Evolutionary conservation across 2,329 filamentous ascomycete genomes (phyloP).

Genomic region (Drechslerella dactyloides): DNA sequence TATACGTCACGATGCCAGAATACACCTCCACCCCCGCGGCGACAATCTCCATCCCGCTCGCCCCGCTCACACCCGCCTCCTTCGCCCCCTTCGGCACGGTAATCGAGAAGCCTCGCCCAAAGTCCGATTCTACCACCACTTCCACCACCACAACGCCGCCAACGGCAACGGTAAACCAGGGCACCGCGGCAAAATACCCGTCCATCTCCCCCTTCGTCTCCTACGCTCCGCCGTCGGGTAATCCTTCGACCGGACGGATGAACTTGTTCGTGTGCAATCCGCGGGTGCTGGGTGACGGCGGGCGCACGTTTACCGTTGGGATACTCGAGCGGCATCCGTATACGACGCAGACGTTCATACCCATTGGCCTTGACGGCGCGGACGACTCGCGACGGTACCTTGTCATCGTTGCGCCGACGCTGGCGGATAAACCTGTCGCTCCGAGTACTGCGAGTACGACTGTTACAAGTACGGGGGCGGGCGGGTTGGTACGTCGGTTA

Average conservation of each 20-base stretch:
- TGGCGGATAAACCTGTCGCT: slow-evolving; percentile 56
- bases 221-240: slow-evolving; percentile 65
- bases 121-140: slow-evolving; percentile 56
- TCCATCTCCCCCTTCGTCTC: slow-evolving; percentile 78
- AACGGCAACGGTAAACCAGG: slow-evolving; percentile 81
- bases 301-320: slow-evolving; percentile 67
- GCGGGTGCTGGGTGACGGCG: slow-evolving; percentile 60
- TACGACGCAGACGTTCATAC: slow-evolving; percentile 91
- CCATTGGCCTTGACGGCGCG: slow-evolving; percentile 66
- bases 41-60: slow-evolving; percentile 62
- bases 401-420: slow-evolving; percentile 84
- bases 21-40: slow-evolving; percentile 36
- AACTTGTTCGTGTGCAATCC: slow-evolving; percentile 89
- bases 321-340: slow-evolving; percentile 91
- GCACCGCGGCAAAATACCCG: slow-evolving; percentile 83
- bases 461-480: not conserved
- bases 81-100: slow-evolving; percentile 86
- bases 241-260: slow-evolving; percentile 69
- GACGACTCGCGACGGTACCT: slow-evolving; percentile 67
- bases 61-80: slow-evolving; percentile 70
- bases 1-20: slow-evolving; percentile 17
- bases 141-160: too few species aligned
- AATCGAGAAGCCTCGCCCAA: slow-evolving; percentile 74
- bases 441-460: not conserved
- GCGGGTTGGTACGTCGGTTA: not conserved